Evolutionary conservation across 352 stramenopile species (phyloP).

Genomic region (Pythium scleroteichum): DNA sequence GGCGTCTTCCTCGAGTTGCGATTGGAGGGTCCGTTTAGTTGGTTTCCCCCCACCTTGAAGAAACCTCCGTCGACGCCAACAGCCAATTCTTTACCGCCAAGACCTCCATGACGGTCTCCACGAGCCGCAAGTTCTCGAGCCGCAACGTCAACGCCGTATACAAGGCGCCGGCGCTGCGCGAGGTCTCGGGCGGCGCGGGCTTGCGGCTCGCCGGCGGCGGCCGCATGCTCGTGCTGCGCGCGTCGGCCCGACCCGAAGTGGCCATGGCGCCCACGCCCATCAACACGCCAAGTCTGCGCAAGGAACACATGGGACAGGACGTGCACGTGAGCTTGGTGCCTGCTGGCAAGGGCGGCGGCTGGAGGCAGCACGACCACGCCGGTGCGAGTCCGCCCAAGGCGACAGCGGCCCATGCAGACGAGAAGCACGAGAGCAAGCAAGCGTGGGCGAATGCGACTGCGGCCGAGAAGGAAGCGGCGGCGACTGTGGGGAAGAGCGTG

Average conservation of each 20-base stretch:
- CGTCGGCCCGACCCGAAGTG: constrained; percentile 10
- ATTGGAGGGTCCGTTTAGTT: constrained; percentile 1
- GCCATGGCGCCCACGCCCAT: constrained; percentile 59
- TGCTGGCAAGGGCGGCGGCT: constrained; percentile 33
- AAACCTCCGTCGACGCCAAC: not conserved
- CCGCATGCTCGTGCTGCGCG: constrained; percentile 60
- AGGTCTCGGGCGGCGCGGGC: constrained; percentile 30
- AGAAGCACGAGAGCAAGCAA: constrained; percentile 2
- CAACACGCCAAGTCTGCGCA: constrained; percentile 77
- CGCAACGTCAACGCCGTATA: constrained; percentile 73
- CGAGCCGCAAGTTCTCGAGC: constrained; percentile 63
- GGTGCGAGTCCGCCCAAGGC: too few species aligned
- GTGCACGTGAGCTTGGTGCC: constrained; percentile 42
- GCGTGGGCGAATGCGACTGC: too few species aligned
- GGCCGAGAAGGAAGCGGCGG: not conserved
- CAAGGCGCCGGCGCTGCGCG: constrained; percentile 46
- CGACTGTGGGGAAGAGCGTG: too few species aligned
- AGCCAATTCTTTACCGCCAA: not conserved
- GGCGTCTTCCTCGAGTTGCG: not conserved
- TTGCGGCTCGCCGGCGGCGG: not conserved
- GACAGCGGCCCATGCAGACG: too few species aligned
- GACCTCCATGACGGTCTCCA: constrained; percentile 12
- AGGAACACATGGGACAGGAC: constrained; percentile 53
- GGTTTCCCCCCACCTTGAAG: not conserved
- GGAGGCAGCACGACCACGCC: constrained; percentile 26